Base-by-base conservation (phyloP, 352 stramenopile species). In the Phytopythium delawarense region DNA sequence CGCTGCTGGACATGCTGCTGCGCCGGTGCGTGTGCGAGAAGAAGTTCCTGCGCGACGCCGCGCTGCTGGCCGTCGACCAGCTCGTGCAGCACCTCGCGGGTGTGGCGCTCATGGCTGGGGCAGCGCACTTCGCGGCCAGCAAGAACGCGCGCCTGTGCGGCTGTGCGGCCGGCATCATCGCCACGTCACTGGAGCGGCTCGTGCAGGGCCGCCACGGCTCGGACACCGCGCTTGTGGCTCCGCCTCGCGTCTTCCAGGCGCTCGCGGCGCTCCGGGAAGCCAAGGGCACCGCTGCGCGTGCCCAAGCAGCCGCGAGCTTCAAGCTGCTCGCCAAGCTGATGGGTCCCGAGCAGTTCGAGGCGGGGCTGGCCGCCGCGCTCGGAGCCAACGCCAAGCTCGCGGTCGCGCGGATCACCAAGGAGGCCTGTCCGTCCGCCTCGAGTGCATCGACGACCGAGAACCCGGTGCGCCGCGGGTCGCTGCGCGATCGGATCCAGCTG, bases 11-110 rank as follows among this genome's bases (percentile, higher is more conserved):
- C 49, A 68, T 81, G 1, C 49, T 92, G 32, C 63, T 92, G 21
- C 83, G 80, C 21, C 79, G 79, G n/a, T 75, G 78, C 0, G 69
- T 78, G 0, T 92, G 84, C 62, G 84, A 92, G 60, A 92, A 92
- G 62, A 74, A 74, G 20, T 91, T 92, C 44, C 58, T 92, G 7
- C 78, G 84, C 1, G 84, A 92, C 58, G 75, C 79, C 0, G 81
- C 84, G 11, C 39, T 65, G 9, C 63, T 66, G 32, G 74, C 78
- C 40, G 57, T 81, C 2, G 49, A 78, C 25, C 66, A 86, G 15
- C 62, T 89, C 15, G 69, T 75, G 20, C 23, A 40, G 5, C 73
- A 80, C 34, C 62, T 87, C 11, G 72, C 79, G 16, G 78, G 74
- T 0, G 61, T 69, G 12, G 64, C 67, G 23, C 75, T 91, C 32